Percentiles rank a stretch among this genome's conserved stretches.
Conservation (phyloP, 2,329 filamentous ascomycete genomes). For the Dendrostoma leiphaemia region DNA sequence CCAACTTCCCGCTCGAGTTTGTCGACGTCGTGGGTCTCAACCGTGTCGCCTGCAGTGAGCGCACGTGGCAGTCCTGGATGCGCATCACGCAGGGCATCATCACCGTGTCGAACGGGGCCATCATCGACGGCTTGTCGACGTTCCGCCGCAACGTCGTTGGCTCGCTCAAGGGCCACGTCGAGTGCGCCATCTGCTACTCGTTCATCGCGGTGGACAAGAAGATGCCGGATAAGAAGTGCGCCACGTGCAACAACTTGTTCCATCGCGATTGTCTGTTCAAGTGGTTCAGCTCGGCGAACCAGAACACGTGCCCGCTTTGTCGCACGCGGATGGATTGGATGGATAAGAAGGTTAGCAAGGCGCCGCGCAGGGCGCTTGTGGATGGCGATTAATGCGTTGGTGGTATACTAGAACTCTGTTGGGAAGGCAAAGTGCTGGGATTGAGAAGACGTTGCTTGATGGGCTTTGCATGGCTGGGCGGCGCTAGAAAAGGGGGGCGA, state of each 20-base stretch:
- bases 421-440: neutral
- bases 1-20: slow-evolving; percentile 77
- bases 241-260: slow-evolving; percentile 92
- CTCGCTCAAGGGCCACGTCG: slow-evolving; percentile 85
- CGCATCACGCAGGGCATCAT: slow-evolving; percentile 88
- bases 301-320: slow-evolving; percentile 89
- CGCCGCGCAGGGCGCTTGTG: neutral
- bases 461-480: neutral
- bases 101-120: slow-evolving; percentile 84
- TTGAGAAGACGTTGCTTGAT: neutral
- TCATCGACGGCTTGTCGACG: slow-evolving; percentile 81
- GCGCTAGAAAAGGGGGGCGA: neutral
- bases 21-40: slow-evolving; percentile 75
- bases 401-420: neutral
- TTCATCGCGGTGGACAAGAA: slow-evolving; percentile 87
- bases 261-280: slow-evolving; percentile 88
- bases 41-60: slow-evolving; percentile 83
- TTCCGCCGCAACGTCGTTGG: slow-evolving; percentile 87
- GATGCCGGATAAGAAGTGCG: slow-evolving; percentile 87
- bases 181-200: slow-evolving; percentile 96
- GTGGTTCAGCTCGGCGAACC: slow-evolving; percentile 94
- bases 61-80: slow-evolving; percentile 91
- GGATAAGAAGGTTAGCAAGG: slow-evolving; percentile 17
- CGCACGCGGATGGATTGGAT: slow-evolving; percentile 76
- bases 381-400: neutral